Evolutionary conservation across 1,284 basidiomycete genomes (phyloP), one percentile per base, ranked within the genome.

Genomic region (Boletus sp.): DNA sequence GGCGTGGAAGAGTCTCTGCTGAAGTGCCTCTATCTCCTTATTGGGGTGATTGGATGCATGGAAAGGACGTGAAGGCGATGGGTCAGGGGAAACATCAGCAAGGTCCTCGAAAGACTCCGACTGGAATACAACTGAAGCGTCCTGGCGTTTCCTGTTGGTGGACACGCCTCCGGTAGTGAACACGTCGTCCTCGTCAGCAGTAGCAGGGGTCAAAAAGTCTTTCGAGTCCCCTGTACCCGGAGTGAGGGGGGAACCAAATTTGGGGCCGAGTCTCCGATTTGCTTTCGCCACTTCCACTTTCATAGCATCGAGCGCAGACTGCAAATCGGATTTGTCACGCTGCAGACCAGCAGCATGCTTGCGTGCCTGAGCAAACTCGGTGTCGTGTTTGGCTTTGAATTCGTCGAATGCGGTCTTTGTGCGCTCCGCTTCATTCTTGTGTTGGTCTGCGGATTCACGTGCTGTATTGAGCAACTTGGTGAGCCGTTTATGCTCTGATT

Each of bases 311-410:
- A 97, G 73, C 14, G 84, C 75, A 54, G 84, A 80, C 63, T 95
- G 88, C 12, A 98, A 74, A 59, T 99, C 95, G 34, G 83, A 86
- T 69, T 94, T 94, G 65, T 99, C 94, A 50, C 95, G 81, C 57
- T 88, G 84, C 29, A 97, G 76, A 20, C 89, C 86, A 0, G 94
- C 95, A 0, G 87, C 82, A 48, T 90, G 81, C 68, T 91, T 91
- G 50, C 94, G 81, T 55, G 91, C 86, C 50, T 90, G 84, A 2
- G 94, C 94, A 50, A 95, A 81, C 54, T 96, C 92, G 4, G 92
- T 93, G 67, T 91, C 95, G 64, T 97, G 93, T 66, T 93, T 91
- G 45, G 82, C 79, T 66, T 90, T 92, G 65, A 94, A 75, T 42
- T 91, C 88, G 47, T 88, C 83, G 25, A 82, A 69, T 8, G 79